Base-by-base conservation (phyloP, 1,139 yeast genomes). In the Pichia sp. region DNA sequence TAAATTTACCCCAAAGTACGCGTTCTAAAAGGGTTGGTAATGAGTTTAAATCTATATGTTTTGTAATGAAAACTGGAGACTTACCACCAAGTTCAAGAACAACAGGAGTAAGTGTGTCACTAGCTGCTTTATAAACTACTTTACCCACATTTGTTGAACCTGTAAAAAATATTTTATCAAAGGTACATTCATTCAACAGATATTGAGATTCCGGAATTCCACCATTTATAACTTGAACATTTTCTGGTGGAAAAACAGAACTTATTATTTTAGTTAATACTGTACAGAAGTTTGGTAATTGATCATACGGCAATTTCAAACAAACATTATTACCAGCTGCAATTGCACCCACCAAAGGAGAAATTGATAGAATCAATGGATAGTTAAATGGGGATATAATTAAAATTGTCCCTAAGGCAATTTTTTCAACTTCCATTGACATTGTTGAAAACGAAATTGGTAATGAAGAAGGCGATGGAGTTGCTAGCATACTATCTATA, bases 11-110 rank as follows among this genome's bases (percentile, higher is more conserved):
- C 88, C 95, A 87, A 6, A 80, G 75, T 19, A 87, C 70, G 68
- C 96, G 78, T 56, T 76, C 76, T 19, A 90, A 82, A n/a, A 87
- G 75, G 0, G 74, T 68, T 25, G 55, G 36, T 49, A 87, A 59
- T 59, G 82, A 76, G 11, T 25, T 33, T 9, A 16, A 14, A n/a
- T 47, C 39, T 47, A 79, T 72, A 48, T 77, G 73, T 45, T 76
- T 73, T 50, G 90, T 79, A 13, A 90, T 72, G 58, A 90, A 75
- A 0, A 81, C 87, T 0, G 97, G 97, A 4, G 93, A 84, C 67
- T 90, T 90, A n/a, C 97, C 97, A 49, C 98, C 98, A 47, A 93
- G 75, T 70, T 91, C 98, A 56, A 93, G 75, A 30, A 87, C 70
- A 25, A 78, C 78, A 0, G 98, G 98, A 1, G 96, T 88, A 62